Evolutionary conservation across 2,329 filamentous ascomycete genomes (phyloP).

Genomic region (Sordariomycetes sp.): DNA sequence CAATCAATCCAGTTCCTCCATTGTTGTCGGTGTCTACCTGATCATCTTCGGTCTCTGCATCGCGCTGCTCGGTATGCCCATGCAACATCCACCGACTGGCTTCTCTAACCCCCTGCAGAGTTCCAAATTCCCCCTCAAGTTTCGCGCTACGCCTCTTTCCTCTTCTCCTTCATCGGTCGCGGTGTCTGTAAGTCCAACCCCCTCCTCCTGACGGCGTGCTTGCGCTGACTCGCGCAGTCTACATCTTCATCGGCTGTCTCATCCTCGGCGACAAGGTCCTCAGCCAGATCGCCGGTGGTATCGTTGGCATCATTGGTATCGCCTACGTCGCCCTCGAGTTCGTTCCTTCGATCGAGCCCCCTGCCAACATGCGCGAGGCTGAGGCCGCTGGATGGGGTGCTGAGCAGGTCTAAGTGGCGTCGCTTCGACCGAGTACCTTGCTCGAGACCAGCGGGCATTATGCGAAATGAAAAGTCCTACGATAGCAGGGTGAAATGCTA

Average conservation of each 20-base stretch:
- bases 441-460: no score
- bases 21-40: slow-evolving; percentile 79
- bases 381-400: slow-evolving; percentile 64
- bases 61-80: slow-evolving; percentile 49
- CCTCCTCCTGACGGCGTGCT: slow-evolving; percentile 5
- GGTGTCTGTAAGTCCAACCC: slow-evolving; percentile 70
- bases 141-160: slow-evolving; percentile 89
- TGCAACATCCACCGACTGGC: background rate
- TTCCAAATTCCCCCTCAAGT: slow-evolving; percentile 93
- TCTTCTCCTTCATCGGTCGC: slow-evolving; percentile 94
- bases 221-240: slow-evolving; percentile 54
- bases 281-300: slow-evolving; percentile 65
- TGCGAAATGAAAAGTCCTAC: no score
- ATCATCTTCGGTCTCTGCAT: slow-evolving; percentile 82
- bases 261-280: slow-evolving; percentile 60
- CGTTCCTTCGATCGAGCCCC: slow-evolving; percentile 69
- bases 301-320: slow-evolving; percentile 71
- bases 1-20: slow-evolving; percentile 18
- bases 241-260: slow-evolving; percentile 88
- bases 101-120: slow-evolving; percentile 40
- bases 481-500: no score
- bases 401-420: slow-evolving; percentile 69
- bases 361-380: slow-evolving; percentile 72
- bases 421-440: no score
- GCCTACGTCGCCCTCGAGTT: slow-evolving; percentile 70